Percentiles rank a stretch among this genome's conserved stretches.
Evolutionary conservation across 2,329 filamentous ascomycete species (phyloP).

Genomic region (Nemania diffusa): DNA sequence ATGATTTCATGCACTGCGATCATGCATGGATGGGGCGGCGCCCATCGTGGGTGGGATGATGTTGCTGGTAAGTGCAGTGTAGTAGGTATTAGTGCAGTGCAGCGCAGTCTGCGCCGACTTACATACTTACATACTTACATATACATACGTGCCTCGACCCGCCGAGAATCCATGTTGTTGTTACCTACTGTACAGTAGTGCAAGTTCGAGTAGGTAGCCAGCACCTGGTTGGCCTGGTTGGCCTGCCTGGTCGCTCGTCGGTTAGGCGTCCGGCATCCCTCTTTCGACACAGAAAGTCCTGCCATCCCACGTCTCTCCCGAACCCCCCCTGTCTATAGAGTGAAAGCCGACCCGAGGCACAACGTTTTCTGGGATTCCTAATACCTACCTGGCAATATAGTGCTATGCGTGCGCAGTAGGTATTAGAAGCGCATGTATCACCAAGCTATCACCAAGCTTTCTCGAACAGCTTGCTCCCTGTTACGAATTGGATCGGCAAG

Average conservation of each 20-base stretch:
- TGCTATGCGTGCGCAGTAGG: not conserved
- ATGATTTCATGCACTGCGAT: conserved; percentile 10
- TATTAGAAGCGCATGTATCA: conserved; percentile 14
- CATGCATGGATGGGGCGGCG: conserved; percentile 26
- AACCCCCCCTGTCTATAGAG: conserved; percentile 25
- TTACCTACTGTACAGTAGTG: not conserved
- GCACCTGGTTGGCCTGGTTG: not conserved
- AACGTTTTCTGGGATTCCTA: conserved; percentile 8
- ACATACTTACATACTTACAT: too few species aligned
- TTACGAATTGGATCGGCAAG: conserved; percentile 11
- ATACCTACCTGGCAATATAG: not conserved
- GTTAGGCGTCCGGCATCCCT: conserved; percentile 32
- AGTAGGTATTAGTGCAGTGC: not conserved
- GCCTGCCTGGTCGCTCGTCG: conserved; percentile 2
- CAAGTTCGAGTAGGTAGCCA: conserved; percentile 8
- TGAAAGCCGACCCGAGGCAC: conserved; percentile 18
- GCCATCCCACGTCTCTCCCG: conserved; percentile 28
- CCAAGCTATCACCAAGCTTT: conserved; percentile 22
- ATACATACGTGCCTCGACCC: too few species aligned
- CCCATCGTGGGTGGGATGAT: conserved; percentile 26
- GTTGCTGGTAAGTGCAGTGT: conserved; percentile 19
- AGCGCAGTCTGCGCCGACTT: conserved; percentile 1
- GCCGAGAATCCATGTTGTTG: conserved; percentile 23
- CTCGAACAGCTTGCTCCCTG: conserved; percentile 15
- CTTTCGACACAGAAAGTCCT: conserved; percentile 27